Percentiles rank a stretch among this genome's conserved stretches.
Conservation (phyloP, 345 rosid species). For the Mallotus nudiflorus region DNA sequence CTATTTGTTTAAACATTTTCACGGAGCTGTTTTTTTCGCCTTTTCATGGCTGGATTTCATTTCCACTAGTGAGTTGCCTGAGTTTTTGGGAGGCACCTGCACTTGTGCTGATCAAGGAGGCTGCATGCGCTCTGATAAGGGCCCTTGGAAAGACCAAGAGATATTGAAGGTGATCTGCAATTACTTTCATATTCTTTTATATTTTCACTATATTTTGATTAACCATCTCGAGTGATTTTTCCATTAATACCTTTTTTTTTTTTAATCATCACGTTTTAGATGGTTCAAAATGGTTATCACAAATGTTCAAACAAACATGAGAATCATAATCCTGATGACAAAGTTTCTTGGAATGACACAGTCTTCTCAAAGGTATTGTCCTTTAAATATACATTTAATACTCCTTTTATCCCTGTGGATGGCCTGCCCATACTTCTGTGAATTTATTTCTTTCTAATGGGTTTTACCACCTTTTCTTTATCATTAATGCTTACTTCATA, state of each 20-base stretch:
- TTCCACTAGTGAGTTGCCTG: slow-evolving; percentile 73
- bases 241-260: neutral
- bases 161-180: slow-evolving; percentile 56
- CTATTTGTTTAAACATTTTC: neutral
- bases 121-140: slow-evolving; percentile 91
- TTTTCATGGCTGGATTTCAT: slow-evolving; percentile 13
- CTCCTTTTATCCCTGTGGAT: neutral
- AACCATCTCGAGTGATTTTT: slow-evolving; percentile 1
- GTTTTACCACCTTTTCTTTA: neutral
- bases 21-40: neutral
- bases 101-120: slow-evolving; percentile 86
- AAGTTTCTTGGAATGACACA: slow-evolving; percentile 48
- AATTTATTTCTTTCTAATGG: neutral
- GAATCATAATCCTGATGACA: slow-evolving; percentile 37
- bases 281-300: slow-evolving; percentile 70
- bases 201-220: neutral
- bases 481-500: slow-evolving; percentile 7
- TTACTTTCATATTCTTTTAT: neutral
- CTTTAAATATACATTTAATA: neutral
- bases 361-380: slow-evolving; percentile 42
- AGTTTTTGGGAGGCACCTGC: slow-evolving; percentile 88
- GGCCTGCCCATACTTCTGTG: neutral
- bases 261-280: slow-evolving; percentile 41
- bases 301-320: slow-evolving; percentile 49
- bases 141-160: slow-evolving; percentile 85